These are phyloP conservation scores for Cetradonia linearis DNA, from an alignment of 495 filamentous ascomycete genomes.

Conservation along the genomic window DNA sequence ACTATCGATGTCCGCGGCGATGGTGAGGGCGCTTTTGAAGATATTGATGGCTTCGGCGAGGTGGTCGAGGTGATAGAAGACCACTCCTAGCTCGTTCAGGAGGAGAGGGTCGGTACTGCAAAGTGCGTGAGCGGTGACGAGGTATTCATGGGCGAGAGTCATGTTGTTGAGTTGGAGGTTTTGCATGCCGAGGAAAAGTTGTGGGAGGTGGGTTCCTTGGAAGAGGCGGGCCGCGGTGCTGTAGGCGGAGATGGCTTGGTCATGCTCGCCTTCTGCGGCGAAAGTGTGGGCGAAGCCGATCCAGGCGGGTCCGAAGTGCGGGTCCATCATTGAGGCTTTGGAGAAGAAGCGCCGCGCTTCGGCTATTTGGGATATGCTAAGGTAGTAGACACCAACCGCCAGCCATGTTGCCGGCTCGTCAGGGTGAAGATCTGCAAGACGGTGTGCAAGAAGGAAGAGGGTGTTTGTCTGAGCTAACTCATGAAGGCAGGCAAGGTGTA, in stretches of 20 bases:
- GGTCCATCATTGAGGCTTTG: conserved; percentile 93
- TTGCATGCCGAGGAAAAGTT: conserved; percentile 97
- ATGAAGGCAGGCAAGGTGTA: conserved; percentile 87
- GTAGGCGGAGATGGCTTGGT: conserved; percentile 97
- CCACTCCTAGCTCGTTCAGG: conserved; percentile 90
- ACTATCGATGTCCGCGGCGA: conserved; percentile 70
- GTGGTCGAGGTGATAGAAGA: conserved; percentile 83
- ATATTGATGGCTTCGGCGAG: conserved; percentile 58
- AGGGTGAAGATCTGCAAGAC: conserved; percentile 84
- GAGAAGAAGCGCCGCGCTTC: conserved; percentile 93
- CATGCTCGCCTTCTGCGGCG: conserved; percentile 98
- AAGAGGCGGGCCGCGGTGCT: conserved; percentile 91
- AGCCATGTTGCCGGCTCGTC: conserved; percentile 86
- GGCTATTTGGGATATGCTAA: conserved; percentile 76
- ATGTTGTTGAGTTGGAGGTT: conserved; percentile 93
- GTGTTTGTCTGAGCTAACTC: conserved; percentile 78
- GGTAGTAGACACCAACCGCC: conserved; percentile 91
- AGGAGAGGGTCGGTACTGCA: conserved; percentile 76
- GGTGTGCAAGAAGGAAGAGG: conserved; percentile 88
- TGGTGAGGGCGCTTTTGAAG: conserved; percentile 62
- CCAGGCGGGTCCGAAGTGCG: conserved; percentile 96
- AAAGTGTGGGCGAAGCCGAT: conserved; percentile 99
- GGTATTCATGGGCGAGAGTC: conserved; percentile 88
- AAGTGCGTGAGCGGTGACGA: conserved; percentile 72
- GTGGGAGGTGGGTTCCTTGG: conserved; percentile 91